Evolutionary conservation across 179 eudicot genomes (phyloP).

Genomic region (Corrigiola litoralis): DNA sequence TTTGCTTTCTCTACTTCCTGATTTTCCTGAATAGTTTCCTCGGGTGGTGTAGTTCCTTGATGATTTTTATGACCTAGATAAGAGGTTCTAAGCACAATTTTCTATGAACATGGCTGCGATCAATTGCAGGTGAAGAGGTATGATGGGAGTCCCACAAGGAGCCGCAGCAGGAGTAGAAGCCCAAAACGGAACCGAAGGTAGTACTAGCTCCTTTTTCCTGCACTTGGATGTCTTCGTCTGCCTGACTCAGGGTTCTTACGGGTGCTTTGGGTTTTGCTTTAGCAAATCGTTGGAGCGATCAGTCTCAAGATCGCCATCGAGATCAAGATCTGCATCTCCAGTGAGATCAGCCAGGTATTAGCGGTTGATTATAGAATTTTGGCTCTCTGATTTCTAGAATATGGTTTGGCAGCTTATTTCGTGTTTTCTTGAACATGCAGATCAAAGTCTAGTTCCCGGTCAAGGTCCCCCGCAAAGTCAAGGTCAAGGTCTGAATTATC

Average conservation of each 20-base stretch:
- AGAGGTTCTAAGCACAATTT: not conserved
- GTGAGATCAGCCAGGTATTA: slow-evolving; percentile 63
- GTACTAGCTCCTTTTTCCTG: not conserved
- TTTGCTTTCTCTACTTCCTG: not conserved
- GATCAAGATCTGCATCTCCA: slow-evolving; percentile 81
- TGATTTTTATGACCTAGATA: not conserved
- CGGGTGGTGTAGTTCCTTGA: no score
- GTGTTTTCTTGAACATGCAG: slow-evolving; percentile 24
- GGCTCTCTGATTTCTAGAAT: not conserved
- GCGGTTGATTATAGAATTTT: not conserved
- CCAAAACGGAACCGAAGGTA: slow-evolving; percentile 70
- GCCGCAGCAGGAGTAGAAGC: slow-evolving; percentile 71
- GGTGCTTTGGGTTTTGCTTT: slow-evolving; percentile 18
- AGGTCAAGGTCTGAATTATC: slow-evolving; percentile 36
- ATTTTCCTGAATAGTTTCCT: not conserved
- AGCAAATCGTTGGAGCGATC: slow-evolving; percentile 72
- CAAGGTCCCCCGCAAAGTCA: slow-evolving; percentile 36
- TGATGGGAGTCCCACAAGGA: slow-evolving; percentile 63
- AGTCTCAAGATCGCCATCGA: slow-evolving; percentile 69
- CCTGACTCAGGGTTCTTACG: not conserved
- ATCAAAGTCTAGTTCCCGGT: slow-evolving; percentile 56
- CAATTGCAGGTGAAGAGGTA: slow-evolving; percentile 40
- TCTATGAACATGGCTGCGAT: not conserved
- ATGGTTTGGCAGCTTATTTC: not conserved
- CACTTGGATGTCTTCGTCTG: not conserved